Evolutionary conservation across 83 land plant species (phyloP).

Genomic region (Picea abies): DNA sequence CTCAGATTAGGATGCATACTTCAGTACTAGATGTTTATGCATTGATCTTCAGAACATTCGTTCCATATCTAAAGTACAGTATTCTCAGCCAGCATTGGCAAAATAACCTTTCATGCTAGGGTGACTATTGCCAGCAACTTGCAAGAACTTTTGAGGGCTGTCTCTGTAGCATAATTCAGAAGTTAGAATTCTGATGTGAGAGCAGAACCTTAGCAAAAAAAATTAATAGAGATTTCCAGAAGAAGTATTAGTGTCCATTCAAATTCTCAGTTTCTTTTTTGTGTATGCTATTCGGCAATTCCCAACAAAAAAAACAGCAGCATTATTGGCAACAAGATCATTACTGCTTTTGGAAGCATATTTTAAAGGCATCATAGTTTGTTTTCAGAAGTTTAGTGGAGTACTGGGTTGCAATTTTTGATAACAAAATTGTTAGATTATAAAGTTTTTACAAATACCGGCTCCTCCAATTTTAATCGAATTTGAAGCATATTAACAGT

Average conservation of each 20-base stretch:
- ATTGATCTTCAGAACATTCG: not conserved
- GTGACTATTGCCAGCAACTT: not conserved
- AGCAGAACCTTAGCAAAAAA: not conserved
- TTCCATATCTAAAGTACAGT: not conserved
- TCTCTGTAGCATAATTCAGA: not conserved
- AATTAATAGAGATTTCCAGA: no score
- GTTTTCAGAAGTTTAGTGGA: not conserved
- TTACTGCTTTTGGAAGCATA: no score
- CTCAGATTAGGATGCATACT: not conserved
- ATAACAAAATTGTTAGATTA: not conserved
- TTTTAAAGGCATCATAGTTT: no score
- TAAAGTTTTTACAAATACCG: not conserved
- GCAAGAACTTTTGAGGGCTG: not conserved
- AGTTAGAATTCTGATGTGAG: no score
- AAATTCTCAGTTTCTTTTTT: no score
- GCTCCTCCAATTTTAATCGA: not conserved
- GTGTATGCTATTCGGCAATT: no score
- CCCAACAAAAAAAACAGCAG: no score
- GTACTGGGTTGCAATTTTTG: not conserved
- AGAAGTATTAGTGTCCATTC: no score
- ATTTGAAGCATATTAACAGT: not conserved
- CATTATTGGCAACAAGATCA: no score
- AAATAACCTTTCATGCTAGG: not conserved
- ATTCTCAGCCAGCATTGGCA: not conserved
- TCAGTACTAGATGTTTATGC: not conserved